Evolutionary conservation across 164 flowering plant species (phyloP).

Genomic region (Kalanchoe fedtschenkoi): DNA sequence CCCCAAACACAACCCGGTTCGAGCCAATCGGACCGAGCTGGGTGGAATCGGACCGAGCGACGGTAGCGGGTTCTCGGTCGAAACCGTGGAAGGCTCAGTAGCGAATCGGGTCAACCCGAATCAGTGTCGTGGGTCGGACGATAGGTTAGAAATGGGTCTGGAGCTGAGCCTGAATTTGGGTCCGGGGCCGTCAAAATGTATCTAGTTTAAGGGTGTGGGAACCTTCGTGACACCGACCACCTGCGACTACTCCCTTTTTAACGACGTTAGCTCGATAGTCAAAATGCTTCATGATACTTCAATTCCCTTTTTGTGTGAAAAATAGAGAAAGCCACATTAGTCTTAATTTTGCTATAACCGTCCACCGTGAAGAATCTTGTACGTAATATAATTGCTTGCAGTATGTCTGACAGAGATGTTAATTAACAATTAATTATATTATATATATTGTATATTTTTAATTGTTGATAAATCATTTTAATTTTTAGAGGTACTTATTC

Average conservation of each 20-base stretch:
- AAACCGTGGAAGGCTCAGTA: constrained; percentile 13
- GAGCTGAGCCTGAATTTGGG: constrained; percentile 20
- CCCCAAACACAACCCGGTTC: neutral
- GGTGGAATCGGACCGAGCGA: constrained; percentile 4
- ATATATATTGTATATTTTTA: too few species aligned
- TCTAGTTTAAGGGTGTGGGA: too few species aligned
- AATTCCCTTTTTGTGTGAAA: neutral
- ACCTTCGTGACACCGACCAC: too few species aligned
- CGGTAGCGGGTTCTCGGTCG: constrained; percentile 14
- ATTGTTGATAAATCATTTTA: too few species aligned
- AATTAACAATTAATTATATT: too few species aligned
- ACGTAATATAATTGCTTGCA: too few species aligned
- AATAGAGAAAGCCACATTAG: neutral
- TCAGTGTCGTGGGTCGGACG: neutral
- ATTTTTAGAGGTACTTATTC: too few species aligned
- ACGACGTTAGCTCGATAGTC: neutral
- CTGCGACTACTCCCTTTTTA: neutral
- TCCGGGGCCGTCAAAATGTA: too few species aligned
- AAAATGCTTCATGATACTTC: neutral
- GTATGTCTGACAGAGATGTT: too few species aligned
- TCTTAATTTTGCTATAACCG: neutral
- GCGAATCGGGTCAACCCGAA: neutral
- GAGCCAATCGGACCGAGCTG: constrained; percentile 3
- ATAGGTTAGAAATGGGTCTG: constrained; percentile 10
- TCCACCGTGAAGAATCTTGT: too few species aligned